phyloP scores from a whole-genome alignment of 2,329 filamentous ascomycete genomes.

The Aspergillus pseudoglaucus region DNA sequence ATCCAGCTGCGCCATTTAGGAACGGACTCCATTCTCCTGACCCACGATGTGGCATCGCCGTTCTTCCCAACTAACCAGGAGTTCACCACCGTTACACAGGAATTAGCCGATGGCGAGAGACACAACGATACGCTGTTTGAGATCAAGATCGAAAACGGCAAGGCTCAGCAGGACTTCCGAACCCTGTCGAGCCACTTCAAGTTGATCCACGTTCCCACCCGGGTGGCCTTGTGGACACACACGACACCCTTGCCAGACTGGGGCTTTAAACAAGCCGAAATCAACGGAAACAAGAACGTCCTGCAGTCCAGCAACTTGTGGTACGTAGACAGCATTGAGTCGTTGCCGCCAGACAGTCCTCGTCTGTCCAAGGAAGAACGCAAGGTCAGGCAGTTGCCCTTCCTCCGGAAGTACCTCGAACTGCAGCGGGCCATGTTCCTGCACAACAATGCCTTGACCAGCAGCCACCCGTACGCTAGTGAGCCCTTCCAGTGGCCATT shows the following conservation, averaged over 20 bases:
- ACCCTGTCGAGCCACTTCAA: conserved; percentile 92
- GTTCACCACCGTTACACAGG: conserved; percentile 74
- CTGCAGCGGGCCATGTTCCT: conserved; percentile 98
- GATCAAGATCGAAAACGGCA: conserved; percentile 80
- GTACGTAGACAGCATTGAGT: conserved; percentile 88
- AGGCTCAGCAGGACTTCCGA: conserved; percentile 75
- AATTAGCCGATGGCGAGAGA: conserved; percentile 66
- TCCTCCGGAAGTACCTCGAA: conserved; percentile 92
- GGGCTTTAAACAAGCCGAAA: conserved; percentile 95
- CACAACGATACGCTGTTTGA: conserved; percentile 91
- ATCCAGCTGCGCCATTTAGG: conserved; percentile 80
- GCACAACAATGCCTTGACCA: conserved; percentile 97
- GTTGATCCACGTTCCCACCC: conserved; percentile 86
- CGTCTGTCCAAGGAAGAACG: conserved; percentile 70
- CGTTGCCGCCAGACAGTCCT: conserved; percentile 61
- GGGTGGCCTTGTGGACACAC: conserved; percentile 99
- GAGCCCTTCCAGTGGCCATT: conserved; percentile 98
- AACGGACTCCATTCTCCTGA: conserved; percentile 79
- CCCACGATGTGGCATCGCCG: conserved; percentile 94
- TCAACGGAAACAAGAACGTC: conserved; percentile 98
- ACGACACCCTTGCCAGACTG: conserved; percentile 92
- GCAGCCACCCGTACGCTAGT: conserved; percentile 92
- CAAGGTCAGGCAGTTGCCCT: conserved; percentile 76
- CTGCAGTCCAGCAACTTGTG: conserved; percentile 86
- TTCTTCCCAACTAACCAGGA: conserved; percentile 98